phyloP scores from a whole-genome alignment of 768 basidiomycete genomes.

The Macrolepiota albuminosa region DNA sequence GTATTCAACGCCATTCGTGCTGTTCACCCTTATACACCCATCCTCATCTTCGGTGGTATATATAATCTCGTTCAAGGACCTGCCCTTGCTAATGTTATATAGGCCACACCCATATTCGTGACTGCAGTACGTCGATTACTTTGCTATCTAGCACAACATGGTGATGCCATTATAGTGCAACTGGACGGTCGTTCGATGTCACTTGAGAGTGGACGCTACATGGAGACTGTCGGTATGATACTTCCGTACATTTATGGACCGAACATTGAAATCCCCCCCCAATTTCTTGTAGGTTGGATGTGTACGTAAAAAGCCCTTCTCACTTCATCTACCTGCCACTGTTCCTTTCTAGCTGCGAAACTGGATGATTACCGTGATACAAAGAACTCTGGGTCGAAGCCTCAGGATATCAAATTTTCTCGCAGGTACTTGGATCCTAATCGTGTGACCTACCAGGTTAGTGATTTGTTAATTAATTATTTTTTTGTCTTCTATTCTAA shows the following conservation, averaged over 20 bases:
- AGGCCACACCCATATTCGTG: constrained; percentile 77
- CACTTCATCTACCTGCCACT: neutral
- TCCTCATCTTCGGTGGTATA: constrained; percentile 75
- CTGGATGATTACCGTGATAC: constrained; percentile 18
- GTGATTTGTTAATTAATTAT: neutral
- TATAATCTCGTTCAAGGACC: neutral
- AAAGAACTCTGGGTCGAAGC: constrained; percentile 17
- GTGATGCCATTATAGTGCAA: constrained; percentile 37
- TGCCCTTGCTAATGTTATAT: neutral
- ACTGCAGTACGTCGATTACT: constrained; percentile 50
- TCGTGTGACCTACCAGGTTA: constrained; percentile 66
- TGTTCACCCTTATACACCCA: constrained; percentile 69
- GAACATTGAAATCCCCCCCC: neutral
- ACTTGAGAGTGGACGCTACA: constrained; percentile 81
- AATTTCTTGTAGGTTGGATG: constrained; percentile 49
- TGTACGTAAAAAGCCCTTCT: constrained; percentile 33
- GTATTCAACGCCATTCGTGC: constrained; percentile 73
- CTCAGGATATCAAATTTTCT: constrained; percentile 54
- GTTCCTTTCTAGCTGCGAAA: constrained; percentile 37
- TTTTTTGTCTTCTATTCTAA: neutral
- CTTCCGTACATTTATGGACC: neutral
- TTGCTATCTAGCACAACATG: neutral
- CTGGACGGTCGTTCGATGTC: constrained; percentile 72
- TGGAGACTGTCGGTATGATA: constrained; percentile 83
- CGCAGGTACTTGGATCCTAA: constrained; percentile 81